These are phyloP conservation scores for Tylopilus sp. DNA, from an alignment of 1,284 basidiomycete species.

Conservation along the genomic window DNA sequence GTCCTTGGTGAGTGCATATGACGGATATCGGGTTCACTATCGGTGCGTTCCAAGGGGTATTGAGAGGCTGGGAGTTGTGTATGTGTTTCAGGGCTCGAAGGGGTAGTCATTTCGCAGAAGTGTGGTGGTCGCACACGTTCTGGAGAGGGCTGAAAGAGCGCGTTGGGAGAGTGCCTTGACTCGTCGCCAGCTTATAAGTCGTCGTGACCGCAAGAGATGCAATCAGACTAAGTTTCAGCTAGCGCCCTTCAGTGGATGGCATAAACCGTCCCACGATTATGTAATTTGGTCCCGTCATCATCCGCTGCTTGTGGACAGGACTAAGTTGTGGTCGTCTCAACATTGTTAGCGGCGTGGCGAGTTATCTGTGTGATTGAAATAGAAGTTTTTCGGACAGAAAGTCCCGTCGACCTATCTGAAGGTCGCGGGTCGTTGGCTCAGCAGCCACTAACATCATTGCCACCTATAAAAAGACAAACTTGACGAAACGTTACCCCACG, in stretches of 20 bases:
- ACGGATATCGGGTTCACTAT: conserved; percentile 12
- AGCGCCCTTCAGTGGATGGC: conserved; percentile 2
- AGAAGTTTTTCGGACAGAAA: no score
- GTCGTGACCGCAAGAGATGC: neutral
- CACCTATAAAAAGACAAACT: no score
- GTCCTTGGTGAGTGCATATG: conserved; percentile 16
- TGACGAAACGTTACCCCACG: no score
- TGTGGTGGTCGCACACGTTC: conserved; percentile 3
- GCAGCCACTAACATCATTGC: no score
- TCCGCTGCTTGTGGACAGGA: no score
- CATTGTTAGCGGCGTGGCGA: no score
- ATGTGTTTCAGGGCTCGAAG: neutral
- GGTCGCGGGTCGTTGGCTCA: no score
- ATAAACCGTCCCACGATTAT: conserved; percentile 5
- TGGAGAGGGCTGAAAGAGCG: neutral
- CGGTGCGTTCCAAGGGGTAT: conserved; percentile 4
- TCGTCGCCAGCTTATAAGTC: neutral
- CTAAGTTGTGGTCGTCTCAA: no score
- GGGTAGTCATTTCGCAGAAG: conserved; percentile 10
- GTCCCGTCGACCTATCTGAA: no score
- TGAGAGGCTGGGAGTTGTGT: neutral
- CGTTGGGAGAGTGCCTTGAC: neutral
- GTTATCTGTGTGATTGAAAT: no score
- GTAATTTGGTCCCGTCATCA: conserved; percentile 4
- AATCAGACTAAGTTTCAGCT: neutral